A percentile compares a stretch with the other conserved stretches of the same genome.
Evolutionary conservation across 148 eudicot genomes (phyloP).

Genomic region (Beta vulgaris): DNA sequence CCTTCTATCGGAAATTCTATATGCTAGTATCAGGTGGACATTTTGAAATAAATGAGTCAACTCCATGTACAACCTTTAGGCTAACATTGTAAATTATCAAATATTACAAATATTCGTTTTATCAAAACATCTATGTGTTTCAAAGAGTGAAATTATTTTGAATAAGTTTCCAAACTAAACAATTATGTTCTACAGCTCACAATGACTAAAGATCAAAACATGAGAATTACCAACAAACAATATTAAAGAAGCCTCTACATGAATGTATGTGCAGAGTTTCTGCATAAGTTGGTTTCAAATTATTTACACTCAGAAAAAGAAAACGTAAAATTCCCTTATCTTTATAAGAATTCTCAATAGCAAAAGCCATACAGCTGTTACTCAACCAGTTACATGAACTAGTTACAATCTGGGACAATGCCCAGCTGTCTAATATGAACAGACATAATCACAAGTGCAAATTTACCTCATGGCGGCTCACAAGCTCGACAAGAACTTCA

Average conservation of each 20-base stretch:
- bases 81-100: neutral
- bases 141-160: neutral
- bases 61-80: neutral
- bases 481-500: conserved; percentile 91
- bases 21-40: neutral
- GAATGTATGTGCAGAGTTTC: neutral
- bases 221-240: neutral
- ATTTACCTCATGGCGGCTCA: conserved; percentile 85
- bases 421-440: neutral
- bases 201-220: neutral
- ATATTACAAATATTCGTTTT: no score
- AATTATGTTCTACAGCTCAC: neutral
- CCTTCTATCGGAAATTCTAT: neutral
- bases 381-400: neutral
- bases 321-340: neutral
- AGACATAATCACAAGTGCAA: neutral
- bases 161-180: neutral
- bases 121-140: neutral
- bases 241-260: neutral
- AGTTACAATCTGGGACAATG: neutral
- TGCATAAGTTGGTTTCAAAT: no score
- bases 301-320: neutral
- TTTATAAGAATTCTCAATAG: neutral
- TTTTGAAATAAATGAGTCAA: neutral
- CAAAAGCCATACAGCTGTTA: neutral